Evolutionary conservation across 306 rosid species (phyloP).

Genomic region (Parietaria judaica): DNA sequence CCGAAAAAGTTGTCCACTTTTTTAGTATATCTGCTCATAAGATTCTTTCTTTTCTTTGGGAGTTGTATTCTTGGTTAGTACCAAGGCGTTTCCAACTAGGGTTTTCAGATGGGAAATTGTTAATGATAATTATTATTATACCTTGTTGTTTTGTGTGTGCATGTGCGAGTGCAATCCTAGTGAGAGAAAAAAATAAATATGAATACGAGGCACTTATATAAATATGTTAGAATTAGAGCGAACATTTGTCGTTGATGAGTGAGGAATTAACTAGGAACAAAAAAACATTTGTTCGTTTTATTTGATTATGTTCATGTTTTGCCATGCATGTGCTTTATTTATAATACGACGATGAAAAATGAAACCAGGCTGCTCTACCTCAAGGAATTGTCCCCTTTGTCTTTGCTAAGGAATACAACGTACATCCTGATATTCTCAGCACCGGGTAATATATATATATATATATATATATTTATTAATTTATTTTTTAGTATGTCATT

Average conservation of each 20-base stretch:
- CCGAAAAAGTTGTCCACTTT: conserved; percentile 20
- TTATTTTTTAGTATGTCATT: background rate
- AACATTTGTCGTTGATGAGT: too few species aligned
- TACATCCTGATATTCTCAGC: conserved; percentile 91
- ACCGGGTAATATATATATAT: conserved; percentile 40
- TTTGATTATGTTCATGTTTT: conserved; percentile 32
- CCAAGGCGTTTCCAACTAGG: conserved; percentile 6
- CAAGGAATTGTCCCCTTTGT: conserved; percentile 99
- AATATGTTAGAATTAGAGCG: conserved; percentile 6
- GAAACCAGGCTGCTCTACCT: conserved; percentile 88
- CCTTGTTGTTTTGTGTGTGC: too few species aligned
- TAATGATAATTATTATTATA: background rate
- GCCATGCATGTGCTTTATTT: conserved; percentile 14
- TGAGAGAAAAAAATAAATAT: background rate
- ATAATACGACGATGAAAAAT: conserved; percentile 9
- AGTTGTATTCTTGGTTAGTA: background rate
- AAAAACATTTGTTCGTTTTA: conserved; percentile 29
- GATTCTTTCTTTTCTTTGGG: conserved; percentile 11
- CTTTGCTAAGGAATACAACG: conserved; percentile 89
- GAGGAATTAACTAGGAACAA: background rate
- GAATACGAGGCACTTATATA: conserved; percentile 5
- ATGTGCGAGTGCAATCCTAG: background rate
- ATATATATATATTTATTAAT: background rate
- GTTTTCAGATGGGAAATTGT: background rate
- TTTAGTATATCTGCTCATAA: conserved; percentile 19